Evolutionary conservation across 176 grass and related monocot genomes (phyloP), one percentile per base, ranked within the genome.

Genomic region (Cocos nucifera): DNA sequence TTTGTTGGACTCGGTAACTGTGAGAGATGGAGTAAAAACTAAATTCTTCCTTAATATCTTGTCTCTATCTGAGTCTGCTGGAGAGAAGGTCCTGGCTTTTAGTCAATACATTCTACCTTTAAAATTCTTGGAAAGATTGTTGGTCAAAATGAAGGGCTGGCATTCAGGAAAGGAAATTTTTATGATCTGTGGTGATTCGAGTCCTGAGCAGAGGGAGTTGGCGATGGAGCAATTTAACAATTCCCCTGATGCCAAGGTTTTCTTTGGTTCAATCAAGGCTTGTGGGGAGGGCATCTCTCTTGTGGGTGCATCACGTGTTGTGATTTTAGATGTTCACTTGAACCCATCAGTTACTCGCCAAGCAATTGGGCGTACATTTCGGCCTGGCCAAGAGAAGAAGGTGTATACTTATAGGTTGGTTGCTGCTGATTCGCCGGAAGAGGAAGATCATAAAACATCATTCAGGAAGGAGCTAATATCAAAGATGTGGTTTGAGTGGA

Each of bases 401-500:
- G 88, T 92, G 17, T 92, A 80, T 63, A 83, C 76, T 8, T 98
- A 98, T 66, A 85, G 93, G 69, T 73, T 98, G 49, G 93, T 98
- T 17, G 93, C 87, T 10, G 76, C 84, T 19, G 82, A 75, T 61
- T 88, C 93, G 20, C 76, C 77, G 0, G 93, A 98, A 64, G 84
- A 78, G 55, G 61, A 58, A 10, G 71, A 67, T 63, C 89, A 95
- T 59, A 26, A 82, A 4, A 85, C 67, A 0, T 86, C 88, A 14
- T 98, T 92, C 53, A 89, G 73, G 25, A 98, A 98, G 59, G 93
- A 98, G 69, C 66, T 92, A 8, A 92, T 89, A 51, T 78, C 78
- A 6, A 98, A 92, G 66, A 80, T 98, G 24, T 98, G 88, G 93
- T 98, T 98, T 6, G 93, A 98, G 66, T 98, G 93, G 93, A 88